These are phyloP conservation scores for Amylocystis lapponica DNA, from an alignment of 768 basidiomycete species.

Conservation along the genomic window DNA sequence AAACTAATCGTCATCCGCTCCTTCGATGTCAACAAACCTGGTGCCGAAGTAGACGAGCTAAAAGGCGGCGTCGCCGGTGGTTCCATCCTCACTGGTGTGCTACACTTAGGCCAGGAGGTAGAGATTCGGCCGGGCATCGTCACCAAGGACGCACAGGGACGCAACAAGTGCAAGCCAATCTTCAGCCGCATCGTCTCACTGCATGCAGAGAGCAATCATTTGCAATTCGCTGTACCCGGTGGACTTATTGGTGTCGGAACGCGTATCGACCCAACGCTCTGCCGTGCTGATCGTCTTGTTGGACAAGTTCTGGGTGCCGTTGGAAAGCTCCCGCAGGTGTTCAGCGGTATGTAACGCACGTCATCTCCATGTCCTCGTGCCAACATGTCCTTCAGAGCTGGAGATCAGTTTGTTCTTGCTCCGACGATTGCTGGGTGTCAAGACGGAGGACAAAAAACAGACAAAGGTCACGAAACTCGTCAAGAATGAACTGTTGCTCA, in stretches of 20 bases:
- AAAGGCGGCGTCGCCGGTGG: constrained; percentile 99
- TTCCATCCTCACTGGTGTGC: constrained; percentile 88
- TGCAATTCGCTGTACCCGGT: constrained; percentile 94
- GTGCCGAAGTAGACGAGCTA: constrained; percentile 92
- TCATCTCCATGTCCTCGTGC: background rate
- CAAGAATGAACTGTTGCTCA: constrained; percentile 88
- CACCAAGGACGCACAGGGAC: constrained; percentile 87
- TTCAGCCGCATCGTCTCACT: constrained; percentile 87
- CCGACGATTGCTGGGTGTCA: constrained; percentile 93
- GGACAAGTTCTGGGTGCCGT: constrained; percentile 95
- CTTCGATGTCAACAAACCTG: constrained; percentile 99
- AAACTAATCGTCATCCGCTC: constrained; percentile 97
- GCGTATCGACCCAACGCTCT: constrained; percentile 91
- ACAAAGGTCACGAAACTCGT: constrained; percentile 90
- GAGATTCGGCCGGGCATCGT: constrained; percentile 98
- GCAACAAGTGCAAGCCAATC: constrained; percentile 90
- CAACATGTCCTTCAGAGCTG: constrained; percentile 47
- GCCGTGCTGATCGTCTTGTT: constrained; percentile 93
- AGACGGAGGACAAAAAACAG: constrained; percentile 98
- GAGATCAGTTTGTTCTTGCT: constrained; percentile 94
- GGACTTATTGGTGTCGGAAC: constrained; percentile 99
- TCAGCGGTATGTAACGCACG: constrained; percentile 52
- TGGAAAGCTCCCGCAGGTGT: constrained; percentile 90
- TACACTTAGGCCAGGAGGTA: constrained; percentile 86
- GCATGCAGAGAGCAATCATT: constrained; percentile 90